phyloP scores from a whole-genome alignment of 768 basidiomycete genomes.

The Megacollybia marginata region DNA sequence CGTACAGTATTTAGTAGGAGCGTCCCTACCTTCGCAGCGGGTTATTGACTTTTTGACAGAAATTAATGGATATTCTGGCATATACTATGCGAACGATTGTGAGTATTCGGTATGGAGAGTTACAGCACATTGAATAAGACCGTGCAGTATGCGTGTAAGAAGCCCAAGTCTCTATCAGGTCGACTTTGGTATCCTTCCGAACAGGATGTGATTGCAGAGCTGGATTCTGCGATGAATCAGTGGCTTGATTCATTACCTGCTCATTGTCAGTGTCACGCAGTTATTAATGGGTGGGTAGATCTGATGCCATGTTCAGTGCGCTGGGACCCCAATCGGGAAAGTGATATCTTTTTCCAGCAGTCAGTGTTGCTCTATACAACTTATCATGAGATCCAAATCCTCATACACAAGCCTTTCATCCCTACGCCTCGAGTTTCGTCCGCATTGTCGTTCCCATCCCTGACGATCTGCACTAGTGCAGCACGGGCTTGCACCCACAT shows the following conservation, averaged over 20 bases:
- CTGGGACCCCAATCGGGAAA: conserved; percentile 7
- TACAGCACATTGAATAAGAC: background rate
- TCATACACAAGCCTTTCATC: conserved; percentile 7
- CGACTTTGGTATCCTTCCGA: conserved; percentile 25
- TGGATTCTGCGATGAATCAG: conserved; percentile 42
- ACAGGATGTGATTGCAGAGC: conserved; percentile 36
- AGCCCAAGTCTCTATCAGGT: conserved; percentile 24
- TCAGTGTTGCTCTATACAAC: conserved; percentile 4
- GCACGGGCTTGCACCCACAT: conserved; percentile 4
- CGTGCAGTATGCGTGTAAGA: conserved; percentile 38
- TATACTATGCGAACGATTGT: conserved; percentile 55
- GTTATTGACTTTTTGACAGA: conserved; percentile 4
- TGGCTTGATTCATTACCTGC: conserved; percentile 44
- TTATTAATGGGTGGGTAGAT: background rate
- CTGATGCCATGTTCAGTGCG: conserved; percentile 2
- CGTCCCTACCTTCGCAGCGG: too few species aligned
- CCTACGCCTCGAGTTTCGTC: conserved; percentile 5
- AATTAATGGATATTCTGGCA: conserved; percentile 54
- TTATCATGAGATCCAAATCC: conserved; percentile 6
- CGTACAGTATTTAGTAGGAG: conserved; percentile 31
- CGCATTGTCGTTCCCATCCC: conserved; percentile 6
- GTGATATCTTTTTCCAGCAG: conserved; percentile 5
- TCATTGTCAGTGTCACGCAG: conserved; percentile 19
- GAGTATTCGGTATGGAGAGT: conserved; percentile 12
- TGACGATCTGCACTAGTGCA: conserved; percentile 8